Evolutionary conservation across 495 filamentous ascomycete species (phyloP).

Genomic region (Cercophora scortea): DNA sequence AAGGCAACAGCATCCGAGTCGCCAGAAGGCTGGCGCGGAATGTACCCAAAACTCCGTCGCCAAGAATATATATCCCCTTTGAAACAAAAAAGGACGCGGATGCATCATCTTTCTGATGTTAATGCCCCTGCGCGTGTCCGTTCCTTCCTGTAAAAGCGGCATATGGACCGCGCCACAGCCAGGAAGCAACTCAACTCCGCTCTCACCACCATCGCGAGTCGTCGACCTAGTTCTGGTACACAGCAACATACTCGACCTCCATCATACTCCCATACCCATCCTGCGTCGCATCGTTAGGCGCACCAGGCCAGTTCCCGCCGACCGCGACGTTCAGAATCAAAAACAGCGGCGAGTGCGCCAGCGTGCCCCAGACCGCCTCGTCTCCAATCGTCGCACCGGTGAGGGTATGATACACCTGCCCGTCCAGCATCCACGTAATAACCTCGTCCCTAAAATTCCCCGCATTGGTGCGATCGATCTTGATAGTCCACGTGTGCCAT

Average conservation of each 20-base stretch:
- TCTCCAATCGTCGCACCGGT: slow-evolving; percentile 34
- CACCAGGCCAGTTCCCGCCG: slow-evolving; percentile 36
- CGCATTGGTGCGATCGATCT: slow-evolving; percentile 32
- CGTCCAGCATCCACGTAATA: slow-evolving; percentile 39
- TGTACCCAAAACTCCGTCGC: no score
- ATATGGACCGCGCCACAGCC: no score
- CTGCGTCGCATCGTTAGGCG: slow-evolving; percentile 23
- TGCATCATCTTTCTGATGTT: no score
- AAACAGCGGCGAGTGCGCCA: slow-evolving; percentile 41
- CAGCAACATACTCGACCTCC: slow-evolving; percentile 41
- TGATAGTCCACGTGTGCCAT: slow-evolving; percentile 40
- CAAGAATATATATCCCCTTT: no score
- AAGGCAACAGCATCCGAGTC: no score
- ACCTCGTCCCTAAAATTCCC: slow-evolving; percentile 33
- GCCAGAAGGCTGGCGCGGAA: no score
- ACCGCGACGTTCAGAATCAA: slow-evolving; percentile 44
- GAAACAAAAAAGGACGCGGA: no score
- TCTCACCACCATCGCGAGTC: background rate
- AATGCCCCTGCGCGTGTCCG: no score
- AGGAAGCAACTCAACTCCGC: no score
- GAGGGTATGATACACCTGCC: slow-evolving; percentile 28
- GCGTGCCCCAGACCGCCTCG: slow-evolving; percentile 32
- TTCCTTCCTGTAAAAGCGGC: no score
- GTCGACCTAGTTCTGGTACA: slow-evolving; percentile 17
- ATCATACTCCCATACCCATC: slow-evolving; percentile 43